These are phyloP conservation scores for Drechslerella stenobrocha DNA, from an alignment of 2,329 filamentous ascomycete species.

Conservation along the genomic window DNA sequence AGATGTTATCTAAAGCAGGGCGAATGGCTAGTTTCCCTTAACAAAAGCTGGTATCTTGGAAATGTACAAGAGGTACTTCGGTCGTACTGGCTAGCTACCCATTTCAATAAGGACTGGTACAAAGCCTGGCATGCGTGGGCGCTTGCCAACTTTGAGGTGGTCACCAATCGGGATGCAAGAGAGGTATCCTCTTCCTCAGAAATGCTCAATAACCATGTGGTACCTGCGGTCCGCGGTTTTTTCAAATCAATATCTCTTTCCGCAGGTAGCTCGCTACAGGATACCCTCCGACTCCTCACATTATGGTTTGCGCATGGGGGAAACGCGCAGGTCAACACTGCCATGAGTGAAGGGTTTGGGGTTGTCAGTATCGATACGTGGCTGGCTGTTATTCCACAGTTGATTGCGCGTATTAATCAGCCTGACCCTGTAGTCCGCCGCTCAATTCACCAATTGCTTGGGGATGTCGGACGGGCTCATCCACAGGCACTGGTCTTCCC, in stretches of 20 bases:
- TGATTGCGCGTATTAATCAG: slow-evolving; percentile 97
- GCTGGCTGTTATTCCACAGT: slow-evolving; percentile 95
- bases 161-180: slow-evolving; percentile 70
- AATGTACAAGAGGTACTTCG: slow-evolving; percentile 83
- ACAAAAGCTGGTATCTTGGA: slow-evolving; percentile 80
- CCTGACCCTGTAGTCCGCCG: slow-evolving; percentile 84
- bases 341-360: slow-evolving; percentile 85
- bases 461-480: slow-evolving; percentile 89
- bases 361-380: slow-evolving; percentile 96
- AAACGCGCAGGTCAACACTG: slow-evolving; percentile 80
- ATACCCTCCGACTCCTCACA: slow-evolving; percentile 87
- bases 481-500: slow-evolving; percentile 97
- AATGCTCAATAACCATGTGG: slow-evolving; percentile 81
- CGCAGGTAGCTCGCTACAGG: slow-evolving; percentile 87
- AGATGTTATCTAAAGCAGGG: slow-evolving; percentile 96
- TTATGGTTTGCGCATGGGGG: slow-evolving; percentile 96
- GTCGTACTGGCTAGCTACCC: slow-evolving; percentile 89
- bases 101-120: slow-evolving; percentile 93
- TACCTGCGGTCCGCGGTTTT: slow-evolving; percentile 92
- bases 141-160: slow-evolving; percentile 95
- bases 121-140: slow-evolving; percentile 99
- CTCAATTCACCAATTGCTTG: slow-evolving; percentile 87
- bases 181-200: slow-evolving; percentile 63
- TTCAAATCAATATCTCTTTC: slow-evolving; percentile 96
- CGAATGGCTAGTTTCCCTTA: slow-evolving; percentile 87